phyloP scores from a whole-genome alignment of 1,284 basidiomycete genomes.

The Tylopilus orsonianus region DNA sequence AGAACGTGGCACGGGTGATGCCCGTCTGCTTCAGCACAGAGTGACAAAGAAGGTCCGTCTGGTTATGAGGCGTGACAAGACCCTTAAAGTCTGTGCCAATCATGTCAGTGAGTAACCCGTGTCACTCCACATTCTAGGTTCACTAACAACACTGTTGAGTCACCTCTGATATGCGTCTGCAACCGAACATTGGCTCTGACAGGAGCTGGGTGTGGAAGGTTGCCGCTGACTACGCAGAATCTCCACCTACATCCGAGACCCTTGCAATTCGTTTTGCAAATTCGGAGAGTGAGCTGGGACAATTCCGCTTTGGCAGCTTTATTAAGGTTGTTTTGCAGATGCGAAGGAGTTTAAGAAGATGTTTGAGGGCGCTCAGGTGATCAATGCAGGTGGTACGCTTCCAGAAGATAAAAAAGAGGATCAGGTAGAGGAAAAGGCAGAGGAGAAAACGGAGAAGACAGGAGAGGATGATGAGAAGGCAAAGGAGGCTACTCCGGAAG shows the following conservation, averaged over 20 bases:
- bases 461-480: slow-evolving; percentile 35
- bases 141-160: slow-evolving; percentile 50
- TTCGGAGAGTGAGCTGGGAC: slow-evolving; percentile 79
- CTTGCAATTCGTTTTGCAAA: slow-evolving; percentile 99
- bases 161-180: slow-evolving; percentile 87
- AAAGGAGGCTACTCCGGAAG: slow-evolving; percentile 26
- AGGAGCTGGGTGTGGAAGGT: slow-evolving; percentile 99
- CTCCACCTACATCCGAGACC: slow-evolving; percentile 87
- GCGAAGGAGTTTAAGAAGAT: slow-evolving; percentile 84
- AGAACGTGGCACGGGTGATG: slow-evolving; percentile 92
- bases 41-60: slow-evolving; percentile 90
- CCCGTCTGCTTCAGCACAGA: slow-evolving; percentile 86
- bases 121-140: neutral
- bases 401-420: slow-evolving; percentile 33
- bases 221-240: slow-evolving; percentile 91
- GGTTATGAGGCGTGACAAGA: slow-evolving; percentile 99
- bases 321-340: slow-evolving; percentile 48
- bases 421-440: slow-evolving; percentile 31
- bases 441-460: slow-evolving; percentile 27
- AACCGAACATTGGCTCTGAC: slow-evolving; percentile 98
- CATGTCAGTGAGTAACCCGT: slow-evolving; percentile 75
- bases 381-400: slow-evolving; percentile 50
- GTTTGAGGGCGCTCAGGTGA: slow-evolving; percentile 82
- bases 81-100: slow-evolving; percentile 99
- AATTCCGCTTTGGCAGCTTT: neutral